Conservation (phyloP, 2,329 filamentous ascomycete species). For the Karstenula rhodostoma region DNA sequence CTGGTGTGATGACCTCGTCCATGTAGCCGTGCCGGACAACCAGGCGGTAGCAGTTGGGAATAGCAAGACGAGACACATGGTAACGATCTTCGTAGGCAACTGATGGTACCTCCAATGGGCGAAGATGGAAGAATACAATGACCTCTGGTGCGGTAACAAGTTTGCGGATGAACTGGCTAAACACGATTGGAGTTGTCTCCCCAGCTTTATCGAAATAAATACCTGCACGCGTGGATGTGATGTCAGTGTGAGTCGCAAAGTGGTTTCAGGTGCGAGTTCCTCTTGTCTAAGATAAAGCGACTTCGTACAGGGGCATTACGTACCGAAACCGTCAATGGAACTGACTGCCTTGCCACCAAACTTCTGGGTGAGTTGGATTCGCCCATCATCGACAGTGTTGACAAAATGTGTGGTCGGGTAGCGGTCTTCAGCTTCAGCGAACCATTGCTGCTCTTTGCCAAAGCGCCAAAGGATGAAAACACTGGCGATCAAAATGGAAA, state of each 20-base stretch:
- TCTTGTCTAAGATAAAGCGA: too few species aligned
- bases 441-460: constrained; percentile 81
- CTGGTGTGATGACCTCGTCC: constrained; percentile 72
- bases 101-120: constrained; percentile 66
- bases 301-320: too few species aligned
- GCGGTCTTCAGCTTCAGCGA: constrained; percentile 69
- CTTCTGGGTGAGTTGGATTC: constrained; percentile 48
- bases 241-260: too few species aligned
- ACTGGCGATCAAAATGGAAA: constrained; percentile 68
- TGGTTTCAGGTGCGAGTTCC: too few species aligned
- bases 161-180: constrained; percentile 76
- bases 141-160: constrained; percentile 73
- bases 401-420: constrained; percentile 57
- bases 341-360: constrained; percentile 46
- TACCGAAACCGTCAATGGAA: constrained; percentile 64
- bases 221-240: too few species aligned
- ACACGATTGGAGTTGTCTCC: constrained; percentile 70
- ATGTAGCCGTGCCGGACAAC: constrained; percentile 76
- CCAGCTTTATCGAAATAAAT: constrained; percentile 84
- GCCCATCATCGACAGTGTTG: constrained; percentile 41
- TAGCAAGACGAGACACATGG: constrained; percentile 53
- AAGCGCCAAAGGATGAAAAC: constrained; percentile 80
- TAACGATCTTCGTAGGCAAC: constrained; percentile 56
- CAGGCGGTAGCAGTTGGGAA: constrained; percentile 73
- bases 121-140: constrained; percentile 78